These are phyloP conservation scores for Phytopythium boreale DNA, from an alignment of 352 stramenopile genomes.

Conservation along the genomic window DNA sequence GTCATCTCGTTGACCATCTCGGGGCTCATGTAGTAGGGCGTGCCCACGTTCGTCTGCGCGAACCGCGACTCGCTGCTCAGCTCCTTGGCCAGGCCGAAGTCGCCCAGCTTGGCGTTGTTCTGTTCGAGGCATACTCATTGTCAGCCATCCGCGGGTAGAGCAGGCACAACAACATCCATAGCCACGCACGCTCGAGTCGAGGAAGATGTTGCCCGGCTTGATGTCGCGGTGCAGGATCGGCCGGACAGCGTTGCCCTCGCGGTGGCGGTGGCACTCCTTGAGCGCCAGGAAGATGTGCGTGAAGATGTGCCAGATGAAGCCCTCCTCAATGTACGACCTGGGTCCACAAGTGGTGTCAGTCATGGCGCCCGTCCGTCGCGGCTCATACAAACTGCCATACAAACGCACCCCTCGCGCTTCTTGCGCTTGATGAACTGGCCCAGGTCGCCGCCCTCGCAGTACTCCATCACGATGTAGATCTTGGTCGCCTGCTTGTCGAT, in stretches of 20 bases:
- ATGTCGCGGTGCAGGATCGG: slow-evolving; percentile 91
- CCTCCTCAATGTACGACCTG: slow-evolving; percentile 90
- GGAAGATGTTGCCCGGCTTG: slow-evolving; percentile 92
- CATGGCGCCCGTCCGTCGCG: too few relatives aligned
- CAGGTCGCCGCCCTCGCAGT: slow-evolving; percentile 89
- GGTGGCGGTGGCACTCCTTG: slow-evolving; percentile 89
- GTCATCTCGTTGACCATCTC: slow-evolving; percentile 93
- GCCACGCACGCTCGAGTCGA: slow-evolving; percentile 80
- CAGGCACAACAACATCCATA: background rate
- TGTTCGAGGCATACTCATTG: slow-evolving; percentile 16
- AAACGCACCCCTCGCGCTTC: slow-evolving; percentile 78
- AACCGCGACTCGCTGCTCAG: slow-evolving; percentile 89
- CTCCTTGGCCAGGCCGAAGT: slow-evolving; percentile 91
- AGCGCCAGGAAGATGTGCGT: slow-evolving; percentile 91
- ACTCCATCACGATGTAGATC: slow-evolving; percentile 96
- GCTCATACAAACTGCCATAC: background rate
- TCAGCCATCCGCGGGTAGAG: slow-evolving; percentile 4
- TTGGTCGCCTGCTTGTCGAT: slow-evolving; percentile 91
- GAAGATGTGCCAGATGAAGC: slow-evolving; percentile 93
- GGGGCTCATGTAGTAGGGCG: slow-evolving; percentile 92
- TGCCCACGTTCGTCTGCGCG: slow-evolving; percentile 90
- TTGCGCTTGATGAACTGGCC: slow-evolving; percentile 91
- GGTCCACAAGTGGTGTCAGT: background rate
- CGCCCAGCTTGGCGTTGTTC: slow-evolving; percentile 91
- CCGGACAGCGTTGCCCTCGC: slow-evolving; percentile 71